Conservation (phyloP, 1,139 yeast genomes). For the Komagataea norvegica region DNA sequence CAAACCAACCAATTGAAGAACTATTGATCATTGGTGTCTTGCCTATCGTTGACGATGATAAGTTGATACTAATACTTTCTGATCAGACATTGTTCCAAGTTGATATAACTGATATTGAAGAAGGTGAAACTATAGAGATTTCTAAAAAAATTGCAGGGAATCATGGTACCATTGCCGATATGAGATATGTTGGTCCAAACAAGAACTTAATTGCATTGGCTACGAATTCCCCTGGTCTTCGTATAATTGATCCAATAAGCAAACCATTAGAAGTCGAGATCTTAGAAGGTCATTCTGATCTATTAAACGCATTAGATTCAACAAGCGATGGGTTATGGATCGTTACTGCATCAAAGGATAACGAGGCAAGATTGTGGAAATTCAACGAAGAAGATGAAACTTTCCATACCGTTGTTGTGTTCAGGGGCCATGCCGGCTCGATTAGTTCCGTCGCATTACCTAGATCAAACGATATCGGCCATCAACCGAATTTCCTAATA, state of each 20-base stretch:
- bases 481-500: constrained; percentile 63
- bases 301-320: constrained; percentile 75
- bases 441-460: constrained; percentile 82
- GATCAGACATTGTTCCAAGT: constrained; percentile 77
- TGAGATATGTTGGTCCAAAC: constrained; percentile 68
- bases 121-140: constrained; percentile 38
- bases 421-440: constrained; percentile 83
- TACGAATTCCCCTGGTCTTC: constrained; percentile 88
- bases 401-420: constrained; percentile 55
- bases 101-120: constrained; percentile 31
- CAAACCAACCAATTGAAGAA: constrained; percentile 61
- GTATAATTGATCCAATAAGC: constrained; percentile 55
- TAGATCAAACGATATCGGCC: constrained; percentile 42
- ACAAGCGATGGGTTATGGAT: constrained; percentile 82
- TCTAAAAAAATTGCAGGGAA: constrained; percentile 74
- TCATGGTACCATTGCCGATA: constrained; percentile 92
- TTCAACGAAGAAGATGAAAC: constrained; percentile 37
- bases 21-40: constrained; percentile 59
- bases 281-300: constrained; percentile 78
- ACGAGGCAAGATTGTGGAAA: constrained; percentile 79
- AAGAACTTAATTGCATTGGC: constrained; percentile 66
- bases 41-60: constrained; percentile 28
- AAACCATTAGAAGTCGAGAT: constrained; percentile 59
- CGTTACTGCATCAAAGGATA: constrained; percentile 91
- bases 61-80: constrained; percentile 50